A percentile compares a stretch with the other conserved stretches of the same genome.
Evolutionary conservation across 116 monocot genomes (phyloP).

Genomic region (Zostera marina): DNA sequence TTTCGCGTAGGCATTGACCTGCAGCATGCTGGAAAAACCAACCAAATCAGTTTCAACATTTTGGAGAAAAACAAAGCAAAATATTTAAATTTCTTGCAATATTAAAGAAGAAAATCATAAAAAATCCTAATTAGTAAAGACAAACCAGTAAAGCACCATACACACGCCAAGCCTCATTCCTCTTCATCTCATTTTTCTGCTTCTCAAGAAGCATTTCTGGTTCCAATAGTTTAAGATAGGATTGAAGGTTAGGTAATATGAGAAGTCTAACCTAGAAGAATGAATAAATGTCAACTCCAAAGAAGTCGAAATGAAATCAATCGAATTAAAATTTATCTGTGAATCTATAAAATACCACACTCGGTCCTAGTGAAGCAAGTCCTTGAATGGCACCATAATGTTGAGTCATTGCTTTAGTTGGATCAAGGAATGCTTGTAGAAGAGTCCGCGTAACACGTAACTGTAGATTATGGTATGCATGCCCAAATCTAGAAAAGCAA

Average conservation of each 20-base stretch:
- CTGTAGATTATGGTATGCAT: conserved; percentile 88
- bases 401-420: conserved; percentile 81
- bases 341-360: conserved; percentile 46
- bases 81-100: background rate
- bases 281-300: background rate
- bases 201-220: conserved; percentile 94
- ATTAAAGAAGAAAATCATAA: background rate
- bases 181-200: conserved; percentile 97
- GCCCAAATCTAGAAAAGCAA: conserved; percentile 54
- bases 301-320: background rate
- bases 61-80: background rate
- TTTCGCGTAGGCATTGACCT: conserved; percentile 75
- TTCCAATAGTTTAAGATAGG: conserved; percentile 84
- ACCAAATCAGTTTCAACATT: background rate
- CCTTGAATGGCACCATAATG: conserved; percentile 98
- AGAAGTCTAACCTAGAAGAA: conserved; percentile 63
- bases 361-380: conserved; percentile 72
- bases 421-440: conserved; percentile 84
- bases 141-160: conserved; percentile 82
- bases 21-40: conserved; percentile 53
- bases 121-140: conserved; percentile 2
- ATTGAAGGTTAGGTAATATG: conserved; percentile 84
- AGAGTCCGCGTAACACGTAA: conserved; percentile 80
- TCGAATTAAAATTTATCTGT: background rate
- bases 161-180: conserved; percentile 97